Evolutionary conservation across 257 asterid species (phyloP).

Genomic region (Solanum boliviense): DNA sequence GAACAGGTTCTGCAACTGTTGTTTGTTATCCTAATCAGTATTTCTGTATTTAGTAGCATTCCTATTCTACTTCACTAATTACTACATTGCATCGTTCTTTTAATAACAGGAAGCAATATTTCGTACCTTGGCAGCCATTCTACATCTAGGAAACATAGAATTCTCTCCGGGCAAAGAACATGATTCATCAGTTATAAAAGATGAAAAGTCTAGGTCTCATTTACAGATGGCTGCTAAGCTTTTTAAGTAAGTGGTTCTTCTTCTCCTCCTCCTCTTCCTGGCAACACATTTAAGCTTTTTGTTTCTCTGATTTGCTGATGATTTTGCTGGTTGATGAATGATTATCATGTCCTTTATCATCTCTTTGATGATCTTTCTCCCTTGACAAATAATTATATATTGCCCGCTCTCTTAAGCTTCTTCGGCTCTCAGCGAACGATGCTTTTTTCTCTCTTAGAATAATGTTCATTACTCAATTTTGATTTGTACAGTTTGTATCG

Average conservation of each 20-base stretch:
- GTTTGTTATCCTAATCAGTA: neutral
- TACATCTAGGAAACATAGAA: conserved; percentile 85
- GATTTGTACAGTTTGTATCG: neutral
- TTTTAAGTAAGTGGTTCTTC: conserved; percentile 41
- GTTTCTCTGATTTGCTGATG: neutral
- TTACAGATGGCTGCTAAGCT: conserved; percentile 84
- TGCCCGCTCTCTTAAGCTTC: neutral
- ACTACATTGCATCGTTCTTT: neutral
- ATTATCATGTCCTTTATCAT: neutral
- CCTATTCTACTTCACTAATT: neutral
- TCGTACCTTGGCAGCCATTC: conserved; percentile 95
- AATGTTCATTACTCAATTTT: neutral
- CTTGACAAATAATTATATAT: neutral
- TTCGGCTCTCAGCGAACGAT: neutral
- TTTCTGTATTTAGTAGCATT: neutral
- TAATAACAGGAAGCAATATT: conserved; percentile 77
- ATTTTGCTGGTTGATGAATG: neutral
- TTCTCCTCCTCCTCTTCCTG: neutral
- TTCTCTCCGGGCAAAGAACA: conserved; percentile 96
- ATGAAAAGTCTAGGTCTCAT: conserved; percentile 66
- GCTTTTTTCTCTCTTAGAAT: neutral
- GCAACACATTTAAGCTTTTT: neutral
- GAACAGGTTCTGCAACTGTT: conserved; percentile 58
- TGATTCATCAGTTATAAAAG: conserved; percentile 75
- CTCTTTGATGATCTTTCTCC: neutral